Base-by-base conservation (phyloP, 2,329 filamentous ascomycete genomes). In the Trichoderma sp. region DNA sequence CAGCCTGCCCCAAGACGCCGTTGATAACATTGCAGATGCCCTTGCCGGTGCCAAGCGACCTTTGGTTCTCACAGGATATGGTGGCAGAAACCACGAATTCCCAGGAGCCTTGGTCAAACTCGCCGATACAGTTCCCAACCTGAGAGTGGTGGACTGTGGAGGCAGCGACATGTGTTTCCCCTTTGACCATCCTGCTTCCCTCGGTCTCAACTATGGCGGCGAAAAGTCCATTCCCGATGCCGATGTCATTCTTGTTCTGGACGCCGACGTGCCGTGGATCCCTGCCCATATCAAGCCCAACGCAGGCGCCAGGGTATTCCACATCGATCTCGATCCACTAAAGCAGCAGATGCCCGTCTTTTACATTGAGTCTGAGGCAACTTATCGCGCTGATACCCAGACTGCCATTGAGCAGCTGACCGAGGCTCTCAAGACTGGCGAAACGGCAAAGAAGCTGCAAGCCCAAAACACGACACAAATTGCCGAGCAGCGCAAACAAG, bases 191-290 rank as follows among this genome's bases (percentile, higher is more conserved):
- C 87, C 85, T 2, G 87, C 81, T 0, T 92, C 87, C 81, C 76
- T 93, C 14, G 90, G 94, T 2, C 78, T 96, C 63, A 85, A 89
- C 54, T 96, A 90, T 74, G 93, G 93, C 3, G 84, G 87, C 3
- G 91, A 97, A 63, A 88, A 92, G 2, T 83, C 85, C 52, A 92
- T 97, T 76, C 86, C 84, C 69, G 88, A 88, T 0, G 93, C 94
- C 0, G 95, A 97, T 77, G 87, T 93, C 13, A 96, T 97, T 69
- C 73, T 97, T 1, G 90, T 97, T 2, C 76, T 97, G 28, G 91
- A 97, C 78, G 96, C 93, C 72, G 94, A 97, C 76, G 93, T 97
- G 0, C 94, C 94, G 0, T 97, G 94, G 93, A 94, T 97, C 67
- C 89, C 90, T n/a, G 96, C 93, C 0, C 88, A 89, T 18, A 89